These are phyloP conservation scores for Penicillium turbatum DNA, from an alignment of 495 filamentous ascomycete genomes.

Conservation along the genomic window DNA sequence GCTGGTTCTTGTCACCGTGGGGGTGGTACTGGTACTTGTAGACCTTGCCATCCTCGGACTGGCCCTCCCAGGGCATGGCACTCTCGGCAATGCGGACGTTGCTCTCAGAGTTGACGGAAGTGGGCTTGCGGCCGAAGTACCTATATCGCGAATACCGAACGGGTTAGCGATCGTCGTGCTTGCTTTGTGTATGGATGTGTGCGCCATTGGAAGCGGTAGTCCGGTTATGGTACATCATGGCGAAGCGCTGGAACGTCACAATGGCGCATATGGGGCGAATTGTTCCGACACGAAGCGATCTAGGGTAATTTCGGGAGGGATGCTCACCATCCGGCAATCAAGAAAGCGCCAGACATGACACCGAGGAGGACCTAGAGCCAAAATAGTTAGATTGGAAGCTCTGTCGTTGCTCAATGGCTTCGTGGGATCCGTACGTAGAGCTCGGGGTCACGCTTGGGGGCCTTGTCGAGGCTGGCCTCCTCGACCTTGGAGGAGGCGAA, in stretches of 20 bases:
- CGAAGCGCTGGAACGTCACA: slow-evolving; percentile 9
- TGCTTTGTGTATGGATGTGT: background rate
- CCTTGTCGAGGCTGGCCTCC: slow-evolving; percentile 54
- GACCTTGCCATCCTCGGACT: slow-evolving; percentile 47
- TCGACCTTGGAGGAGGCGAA: slow-evolving; percentile 44
- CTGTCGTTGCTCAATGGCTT: slow-evolving; percentile 14
- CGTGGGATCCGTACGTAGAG: slow-evolving; percentile 59
- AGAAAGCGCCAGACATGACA: slow-evolving; percentile 86
- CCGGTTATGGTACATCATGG: background rate
- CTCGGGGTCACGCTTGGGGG: slow-evolving; percentile 72
- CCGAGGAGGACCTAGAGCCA: slow-evolving; percentile 70
- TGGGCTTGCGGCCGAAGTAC: slow-evolving; percentile 75
- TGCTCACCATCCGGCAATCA: slow-evolving; percentile 72
- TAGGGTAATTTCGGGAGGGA: slow-evolving; percentile 33
- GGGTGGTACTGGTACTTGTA: slow-evolving; percentile 94
- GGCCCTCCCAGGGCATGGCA: slow-evolving; percentile 86
- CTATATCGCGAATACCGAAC: slow-evolving; percentile 20
- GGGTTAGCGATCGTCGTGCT: slow-evolving; percentile 13
- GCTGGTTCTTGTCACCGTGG: slow-evolving; percentile 69
- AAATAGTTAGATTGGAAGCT: slow-evolving; percentile 15
- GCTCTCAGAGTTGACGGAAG: slow-evolving; percentile 75
- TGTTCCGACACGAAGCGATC: slow-evolving; percentile 3
- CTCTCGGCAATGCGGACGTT: slow-evolving; percentile 65
- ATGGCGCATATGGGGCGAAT: slow-evolving; percentile 8
- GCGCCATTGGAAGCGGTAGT: background rate